Base-by-base conservation (phyloP, 257 asterid genomes). In the Solanum gandarillasii region DNA sequence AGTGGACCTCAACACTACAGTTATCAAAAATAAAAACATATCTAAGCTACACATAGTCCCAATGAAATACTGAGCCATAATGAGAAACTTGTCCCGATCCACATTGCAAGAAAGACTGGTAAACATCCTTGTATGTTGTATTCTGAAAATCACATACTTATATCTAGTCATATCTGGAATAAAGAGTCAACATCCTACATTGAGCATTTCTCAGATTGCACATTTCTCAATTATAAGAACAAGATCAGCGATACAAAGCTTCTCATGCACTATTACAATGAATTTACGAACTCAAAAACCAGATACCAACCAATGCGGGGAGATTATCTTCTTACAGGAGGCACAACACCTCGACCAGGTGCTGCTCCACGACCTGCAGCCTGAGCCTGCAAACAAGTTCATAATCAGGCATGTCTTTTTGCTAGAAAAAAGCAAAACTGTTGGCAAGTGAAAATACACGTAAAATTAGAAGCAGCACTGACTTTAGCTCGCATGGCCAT, bases 401-500 rank as follows among this genome's bases (percentile, higher is more conserved):
- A n/a, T 31, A 36, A 68, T 87, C 86, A 91, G 88, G 87, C 71
- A 58, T 65, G 35, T 60, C 10, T 86, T 6, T 14, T 38, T 11
- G 31, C 48, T 9, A 41, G 31, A 34, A 43, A 79, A 16, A 14
- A 27, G 38, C 25, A 74, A 13, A 74, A 74, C 2, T 10, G 27
- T 74, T 36, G 83, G 31, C 32, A 74, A 74, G 21, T 74, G 31
- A 74, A 74, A 74, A 21, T 23, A 74, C 5, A 11, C 5, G 27
- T 3, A 31, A 65, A 18, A 35, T 31, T 41, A 55, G 31, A 29
- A 87, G 32, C 12, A 7, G 18, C 43, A 86, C 97, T 89, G 92
- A 97, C 99, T 84, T 97, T 95, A 43, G 99, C 98, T 89, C 99
- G 94, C 99, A 96, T 94, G 38, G 98, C 98, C 62, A 92, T 98